Conservation (phyloP, 768 basidiomycete species). For the Mycena vulgaris region DNA sequence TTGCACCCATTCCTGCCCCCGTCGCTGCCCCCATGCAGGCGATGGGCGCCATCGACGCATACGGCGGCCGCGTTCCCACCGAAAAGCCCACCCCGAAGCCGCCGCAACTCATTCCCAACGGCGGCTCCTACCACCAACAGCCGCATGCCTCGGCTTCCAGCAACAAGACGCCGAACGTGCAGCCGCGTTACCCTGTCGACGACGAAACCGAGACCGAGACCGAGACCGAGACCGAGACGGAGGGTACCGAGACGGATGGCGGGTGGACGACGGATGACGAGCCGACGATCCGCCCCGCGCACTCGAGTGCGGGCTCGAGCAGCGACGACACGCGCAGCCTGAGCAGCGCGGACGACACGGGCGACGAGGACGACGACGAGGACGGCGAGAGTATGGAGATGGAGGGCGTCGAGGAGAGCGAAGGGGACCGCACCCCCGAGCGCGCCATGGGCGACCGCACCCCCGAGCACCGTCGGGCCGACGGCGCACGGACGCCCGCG, state of each 20-base stretch:
- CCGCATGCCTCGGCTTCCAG: conserved; percentile 17
- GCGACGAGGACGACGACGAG: conserved; percentile 51
- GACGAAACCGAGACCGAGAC: conserved; percentile 45
- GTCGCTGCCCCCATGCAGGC: conserved; percentile 58
- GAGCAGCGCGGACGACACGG: conserved; percentile 46
- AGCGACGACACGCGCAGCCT: conserved; percentile 45
- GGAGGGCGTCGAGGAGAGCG: conserved; percentile 41
- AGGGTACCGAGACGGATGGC: conserved; percentile 62
- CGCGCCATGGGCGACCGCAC: conserved; percentile 25
- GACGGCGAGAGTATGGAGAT: conserved; percentile 40
- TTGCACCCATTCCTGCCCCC: conserved; percentile 41
- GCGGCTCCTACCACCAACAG: conserved; percentile 29
- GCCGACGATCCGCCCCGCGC: conserved; percentile 79
- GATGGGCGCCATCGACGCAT: conserved; percentile 72
- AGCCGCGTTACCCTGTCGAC: conserved; percentile 40
- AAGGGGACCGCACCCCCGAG: conserved; percentile 33
- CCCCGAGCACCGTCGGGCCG: conserved; percentile 22
- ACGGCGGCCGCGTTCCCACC: conserved; percentile 57
- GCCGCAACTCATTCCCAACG: conserved; percentile 43
- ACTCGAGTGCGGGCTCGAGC: conserved; percentile 45
- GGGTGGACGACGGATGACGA: conserved; percentile 83
- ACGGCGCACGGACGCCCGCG: conserved; percentile 32
- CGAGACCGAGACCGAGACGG: conserved; percentile 49
- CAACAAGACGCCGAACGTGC: conserved; percentile 22
- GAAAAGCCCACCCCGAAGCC: not conserved